Percentiles rank a stretch among this genome's conserved stretches.
Conservation (phyloP, 2,329 filamentous ascomycete genomes). For the Didymella glomerata region DNA sequence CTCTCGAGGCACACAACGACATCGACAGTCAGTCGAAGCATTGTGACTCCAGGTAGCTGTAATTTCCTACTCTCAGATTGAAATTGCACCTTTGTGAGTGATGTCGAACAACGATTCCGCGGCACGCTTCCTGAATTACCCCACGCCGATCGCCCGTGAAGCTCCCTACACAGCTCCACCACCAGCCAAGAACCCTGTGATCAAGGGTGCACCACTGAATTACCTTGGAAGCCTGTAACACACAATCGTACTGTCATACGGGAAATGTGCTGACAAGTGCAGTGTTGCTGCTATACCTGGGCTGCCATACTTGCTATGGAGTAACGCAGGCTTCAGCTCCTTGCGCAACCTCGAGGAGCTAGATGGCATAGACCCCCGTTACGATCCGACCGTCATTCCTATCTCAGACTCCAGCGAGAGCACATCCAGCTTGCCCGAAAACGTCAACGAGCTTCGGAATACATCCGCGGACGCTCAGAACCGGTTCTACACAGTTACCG, state of each 20-base stretch:
- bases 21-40: too few relatives aligned
- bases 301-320: conserved; percentile 73
- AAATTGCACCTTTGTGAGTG: background rate
- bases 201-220: conserved; percentile 71
- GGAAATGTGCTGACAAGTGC: conserved; percentile 22
- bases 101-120: conserved; percentile 34
- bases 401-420: conserved; percentile 35
- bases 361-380: conserved; percentile 62
- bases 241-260: conserved; percentile 6
- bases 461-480: conserved; percentile 26
- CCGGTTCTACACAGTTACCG: conserved; percentile 66
- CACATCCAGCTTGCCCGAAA: conserved; percentile 31
- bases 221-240: conserved; percentile 69
- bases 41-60: background rate
- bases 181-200: conserved; percentile 68
- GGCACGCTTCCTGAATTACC: conserved; percentile 48
- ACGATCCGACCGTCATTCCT: conserved; percentile 66
- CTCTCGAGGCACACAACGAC: background rate
- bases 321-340: conserved; percentile 71
- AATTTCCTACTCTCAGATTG: background rate
- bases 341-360: conserved; percentile 65
- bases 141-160: conserved; percentile 42
- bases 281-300: conserved; percentile 68
- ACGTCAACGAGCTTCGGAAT: conserved; percentile 32
- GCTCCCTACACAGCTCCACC: conserved; percentile 48